Conservation (phyloP, 345 rosid species). For the Gossypium bickii region DNA sequence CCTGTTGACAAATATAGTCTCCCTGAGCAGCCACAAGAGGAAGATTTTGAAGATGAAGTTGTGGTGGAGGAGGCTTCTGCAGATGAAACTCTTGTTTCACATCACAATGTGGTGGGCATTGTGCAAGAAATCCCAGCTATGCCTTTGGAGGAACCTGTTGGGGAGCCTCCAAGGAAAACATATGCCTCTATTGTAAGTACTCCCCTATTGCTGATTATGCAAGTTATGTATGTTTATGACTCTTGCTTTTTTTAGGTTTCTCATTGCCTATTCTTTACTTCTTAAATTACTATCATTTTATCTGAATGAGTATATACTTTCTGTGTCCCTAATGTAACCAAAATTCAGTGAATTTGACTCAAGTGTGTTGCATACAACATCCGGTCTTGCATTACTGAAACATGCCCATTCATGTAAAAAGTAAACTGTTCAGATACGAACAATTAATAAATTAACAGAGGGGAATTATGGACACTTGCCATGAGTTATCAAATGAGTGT, state of each 20-base stretch:
- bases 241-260: not conserved
- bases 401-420: not conserved
- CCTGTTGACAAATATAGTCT: slow-evolving; percentile 59
- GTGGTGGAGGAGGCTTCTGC: slow-evolving; percentile 53
- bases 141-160: slow-evolving; percentile 55
- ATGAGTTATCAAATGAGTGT: not conserved
- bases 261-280: not conserved
- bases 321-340: not conserved
- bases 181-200: slow-evolving; percentile 83
- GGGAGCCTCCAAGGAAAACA: slow-evolving; percentile 64
- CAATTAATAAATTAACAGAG: not conserved
- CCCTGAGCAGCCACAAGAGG: slow-evolving; percentile 58
- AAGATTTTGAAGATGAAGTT: slow-evolving; percentile 57
- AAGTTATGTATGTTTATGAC: not conserved
- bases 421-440: not conserved
- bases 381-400: not conserved
- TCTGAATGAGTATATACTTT: not conserved
- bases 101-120: slow-evolving; percentile 37
- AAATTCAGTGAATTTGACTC: not conserved
- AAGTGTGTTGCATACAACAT: not conserved
- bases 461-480: not conserved
- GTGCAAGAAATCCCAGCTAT: slow-evolving; percentile 44
- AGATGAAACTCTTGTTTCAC: slow-evolving; percentile 41
- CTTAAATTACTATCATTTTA: not conserved
- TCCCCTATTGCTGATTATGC: slow-evolving; percentile 11